phyloP scores from a whole-genome alignment of 2,329 filamentous ascomycete genomes.

The Nemania sp. region DNA sequence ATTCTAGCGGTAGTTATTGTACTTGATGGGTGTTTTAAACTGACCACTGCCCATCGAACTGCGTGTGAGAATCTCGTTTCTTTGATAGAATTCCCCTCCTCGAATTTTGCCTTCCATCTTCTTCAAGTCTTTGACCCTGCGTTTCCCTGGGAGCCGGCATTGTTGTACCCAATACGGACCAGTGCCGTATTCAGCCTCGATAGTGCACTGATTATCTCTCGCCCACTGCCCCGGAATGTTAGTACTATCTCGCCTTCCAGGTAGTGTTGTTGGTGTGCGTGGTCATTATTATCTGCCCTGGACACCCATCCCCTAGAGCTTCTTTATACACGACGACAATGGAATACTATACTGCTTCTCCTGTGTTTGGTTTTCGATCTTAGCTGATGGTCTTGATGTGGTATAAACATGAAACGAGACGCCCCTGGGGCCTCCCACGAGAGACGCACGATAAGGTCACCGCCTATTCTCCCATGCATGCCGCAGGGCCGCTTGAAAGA shows the following conservation, averaged over 20 bases:
- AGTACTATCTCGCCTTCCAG: background rate
- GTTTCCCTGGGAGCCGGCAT: background rate
- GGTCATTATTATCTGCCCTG: background rate
- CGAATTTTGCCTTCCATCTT: background rate
- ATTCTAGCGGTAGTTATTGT: background rate
- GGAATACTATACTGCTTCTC: too few species aligned
- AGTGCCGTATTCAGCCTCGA: background rate
- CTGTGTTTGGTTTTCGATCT: too few species aligned
- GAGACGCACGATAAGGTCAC: background rate
- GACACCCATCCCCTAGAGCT: too few species aligned
- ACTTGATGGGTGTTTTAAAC: constrained; percentile 1
- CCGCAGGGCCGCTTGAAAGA: constrained; percentile 1
- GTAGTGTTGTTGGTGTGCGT: background rate
- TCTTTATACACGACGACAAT: too few species aligned
- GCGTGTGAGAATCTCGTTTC: background rate
- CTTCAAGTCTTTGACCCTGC: background rate
- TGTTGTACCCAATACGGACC: background rate
- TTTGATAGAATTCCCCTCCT: background rate
- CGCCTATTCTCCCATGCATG: background rate
- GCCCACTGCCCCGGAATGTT: background rate
- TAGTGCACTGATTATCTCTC: background rate
- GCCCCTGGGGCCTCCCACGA: background rate
- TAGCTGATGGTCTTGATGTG: too few species aligned
- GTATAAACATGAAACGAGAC: too few species aligned
- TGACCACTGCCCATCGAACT: background rate